Evolutionary conservation across 2,329 filamentous ascomycete genomes (phyloP).

Genomic region (Curvularia lunata): DNA sequence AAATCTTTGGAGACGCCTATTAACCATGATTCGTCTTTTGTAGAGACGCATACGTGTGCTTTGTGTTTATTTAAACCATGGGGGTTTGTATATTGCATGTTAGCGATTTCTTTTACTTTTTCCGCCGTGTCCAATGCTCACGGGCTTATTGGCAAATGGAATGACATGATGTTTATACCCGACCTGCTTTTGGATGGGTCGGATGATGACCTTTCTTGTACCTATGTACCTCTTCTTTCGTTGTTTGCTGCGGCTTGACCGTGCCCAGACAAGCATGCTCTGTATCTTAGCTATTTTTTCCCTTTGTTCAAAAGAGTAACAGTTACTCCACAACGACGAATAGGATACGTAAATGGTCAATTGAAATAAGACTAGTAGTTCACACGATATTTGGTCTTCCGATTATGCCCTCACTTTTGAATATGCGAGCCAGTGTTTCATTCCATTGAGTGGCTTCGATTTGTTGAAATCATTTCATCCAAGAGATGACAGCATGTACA

Average conservation of each 20-base stretch:
- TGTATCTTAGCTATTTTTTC: neutral
- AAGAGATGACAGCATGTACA: too few relatives aligned
- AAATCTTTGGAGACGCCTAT: conserved; percentile 48
- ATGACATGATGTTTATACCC: neutral
- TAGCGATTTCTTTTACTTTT: neutral
- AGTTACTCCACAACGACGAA: neutral
- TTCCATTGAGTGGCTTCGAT: too few relatives aligned
- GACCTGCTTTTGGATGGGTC: neutral
- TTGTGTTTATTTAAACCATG: neutral
- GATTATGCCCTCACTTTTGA: too few relatives aligned
- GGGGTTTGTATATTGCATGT: neutral
- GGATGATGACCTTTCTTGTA: neutral
- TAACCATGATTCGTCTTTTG: conserved; percentile 13
- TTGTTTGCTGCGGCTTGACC: neutral
- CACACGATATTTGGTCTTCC: neutral
- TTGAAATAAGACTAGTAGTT: neutral
- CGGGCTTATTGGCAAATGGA: neutral
- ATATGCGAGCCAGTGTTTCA: too few relatives aligned
- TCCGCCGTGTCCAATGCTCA: neutral
- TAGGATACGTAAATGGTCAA: neutral
- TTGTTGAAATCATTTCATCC: too few relatives aligned
- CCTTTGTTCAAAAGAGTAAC: neutral
- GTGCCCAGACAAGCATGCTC: neutral
- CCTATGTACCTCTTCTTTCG: neutral
- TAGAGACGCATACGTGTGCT: neutral